Evolutionary conservation across 108 stramenopile genomes (phyloP).

Genomic region (Thalassiosira profunda): DNA sequence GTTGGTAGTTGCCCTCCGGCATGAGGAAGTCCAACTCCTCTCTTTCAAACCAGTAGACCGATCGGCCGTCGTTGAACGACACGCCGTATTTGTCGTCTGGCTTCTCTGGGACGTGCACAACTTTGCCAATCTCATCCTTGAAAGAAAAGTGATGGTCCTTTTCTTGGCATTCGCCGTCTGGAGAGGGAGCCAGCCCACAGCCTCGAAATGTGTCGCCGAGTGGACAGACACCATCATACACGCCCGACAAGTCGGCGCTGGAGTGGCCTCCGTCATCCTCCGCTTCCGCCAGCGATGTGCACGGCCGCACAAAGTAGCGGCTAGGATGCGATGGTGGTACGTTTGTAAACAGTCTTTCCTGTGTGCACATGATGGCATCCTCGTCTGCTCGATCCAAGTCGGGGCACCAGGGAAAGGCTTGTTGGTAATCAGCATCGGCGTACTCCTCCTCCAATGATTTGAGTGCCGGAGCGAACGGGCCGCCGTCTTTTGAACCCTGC

Average conservation of each 20-base stretch:
- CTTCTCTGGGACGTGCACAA: slow-evolving; percentile 24
- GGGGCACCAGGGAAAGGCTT: slow-evolving; percentile 49
- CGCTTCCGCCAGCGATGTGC: slow-evolving; percentile 14
- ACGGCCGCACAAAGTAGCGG: slow-evolving; percentile 27
- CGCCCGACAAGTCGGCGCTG: slow-evolving; percentile 35
- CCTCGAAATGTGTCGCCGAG: slow-evolving; percentile 24
- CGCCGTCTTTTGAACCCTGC: slow-evolving; percentile 23
- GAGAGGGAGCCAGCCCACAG: slow-evolving; percentile 19
- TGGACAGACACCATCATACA: slow-evolving; percentile 33
- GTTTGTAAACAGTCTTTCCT: slow-evolving; percentile 24
- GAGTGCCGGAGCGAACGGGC: slow-evolving; percentile 36
- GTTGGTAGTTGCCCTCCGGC: slow-evolving; percentile 60
- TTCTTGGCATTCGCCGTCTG: slow-evolving; percentile 17
- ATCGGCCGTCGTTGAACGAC: slow-evolving; percentile 73
- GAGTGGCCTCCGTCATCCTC: slow-evolving; percentile 27
- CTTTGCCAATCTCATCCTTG: slow-evolving; percentile 54
- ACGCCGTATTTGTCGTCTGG: slow-evolving; percentile 43
- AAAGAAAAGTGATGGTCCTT: slow-evolving; percentile 41
- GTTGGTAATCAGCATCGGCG: slow-evolving; percentile 18
- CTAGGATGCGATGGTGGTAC: slow-evolving; percentile 5
- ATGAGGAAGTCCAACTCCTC: slow-evolving; percentile 59
- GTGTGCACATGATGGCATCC: slow-evolving; percentile 47
- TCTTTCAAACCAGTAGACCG: slow-evolving; percentile 58
- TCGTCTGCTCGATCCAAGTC: slow-evolving; percentile 25
- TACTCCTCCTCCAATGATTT: slow-evolving; percentile 27